These are phyloP conservation scores for Exophiala aquamarina DNA, from an alignment of 2,329 filamentous ascomycete genomes.

Conservation along the genomic window DNA sequence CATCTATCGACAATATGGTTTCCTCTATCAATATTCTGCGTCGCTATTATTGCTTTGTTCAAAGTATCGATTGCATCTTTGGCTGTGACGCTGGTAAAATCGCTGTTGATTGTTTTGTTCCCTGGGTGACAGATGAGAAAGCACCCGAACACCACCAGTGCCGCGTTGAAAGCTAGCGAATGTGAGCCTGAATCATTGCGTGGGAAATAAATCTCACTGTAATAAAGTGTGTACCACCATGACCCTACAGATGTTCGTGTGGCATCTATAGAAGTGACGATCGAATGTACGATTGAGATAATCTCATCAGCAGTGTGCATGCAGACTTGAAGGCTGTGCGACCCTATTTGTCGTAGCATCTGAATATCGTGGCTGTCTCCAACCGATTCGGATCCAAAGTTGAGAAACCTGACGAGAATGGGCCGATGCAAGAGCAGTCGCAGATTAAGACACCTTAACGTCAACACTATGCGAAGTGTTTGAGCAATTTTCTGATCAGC, in stretches of 20 bases:
- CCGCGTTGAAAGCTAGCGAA: neutral
- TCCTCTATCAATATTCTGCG: too few relatives aligned
- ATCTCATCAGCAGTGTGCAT: conserved; percentile 34
- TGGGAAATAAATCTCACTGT: conserved; percentile 29
- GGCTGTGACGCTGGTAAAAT: too few relatives aligned
- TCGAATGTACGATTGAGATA: conserved; percentile 29
- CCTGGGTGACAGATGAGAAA: neutral
- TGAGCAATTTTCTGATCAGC: conserved; percentile 23
- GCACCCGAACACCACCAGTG: neutral
- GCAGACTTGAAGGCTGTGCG: conserved; percentile 35
- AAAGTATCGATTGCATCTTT: too few relatives aligned
- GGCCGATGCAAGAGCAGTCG: conserved; percentile 44
- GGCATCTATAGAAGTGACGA: conserved; percentile 24
- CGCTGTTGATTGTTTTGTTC: too few relatives aligned
- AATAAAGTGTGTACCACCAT: conserved; percentile 37
- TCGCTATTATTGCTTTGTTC: too few relatives aligned
- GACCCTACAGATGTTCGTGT: conserved; percentile 31
- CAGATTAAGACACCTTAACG: conserved; percentile 43
- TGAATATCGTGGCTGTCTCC: conserved; percentile 23
- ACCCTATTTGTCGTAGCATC: conserved; percentile 34
- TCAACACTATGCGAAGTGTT: conserved; percentile 45
- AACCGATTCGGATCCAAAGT: conserved; percentile 18
- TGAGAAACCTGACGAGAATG: conserved; percentile 41
- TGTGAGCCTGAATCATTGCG: neutral
- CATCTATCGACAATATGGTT: too few relatives aligned